Conservation (phyloP, 1,139 yeast genomes). For the Kodamaea sp. region DNA sequence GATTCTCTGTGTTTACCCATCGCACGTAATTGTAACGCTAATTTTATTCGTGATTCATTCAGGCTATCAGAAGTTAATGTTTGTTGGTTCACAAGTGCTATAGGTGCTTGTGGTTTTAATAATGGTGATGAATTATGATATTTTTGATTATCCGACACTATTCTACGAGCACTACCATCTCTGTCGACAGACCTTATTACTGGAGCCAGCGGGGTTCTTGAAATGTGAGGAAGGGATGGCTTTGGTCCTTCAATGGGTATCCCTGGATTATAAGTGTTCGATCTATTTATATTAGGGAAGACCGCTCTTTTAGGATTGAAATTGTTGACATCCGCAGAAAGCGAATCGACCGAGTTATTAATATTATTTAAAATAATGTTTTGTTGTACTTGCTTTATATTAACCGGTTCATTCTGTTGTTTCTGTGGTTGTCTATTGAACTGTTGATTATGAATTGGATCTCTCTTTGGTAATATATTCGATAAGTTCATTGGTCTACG, state of each 20-base stretch:
- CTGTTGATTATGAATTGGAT: background rate
- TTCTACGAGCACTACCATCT: background rate
- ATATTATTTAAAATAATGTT: constrained; percentile 23
- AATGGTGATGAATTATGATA: constrained; percentile 2
- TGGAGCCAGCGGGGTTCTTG: constrained; percentile 18
- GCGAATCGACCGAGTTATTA: constrained; percentile 28
- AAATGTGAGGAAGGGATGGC: constrained; percentile 4
- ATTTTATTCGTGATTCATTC: constrained; percentile 41
- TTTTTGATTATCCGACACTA: background rate
- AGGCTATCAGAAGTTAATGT: constrained; percentile 4
- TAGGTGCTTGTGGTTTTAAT: constrained; percentile 3
- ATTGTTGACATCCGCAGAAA: constrained; percentile 26
- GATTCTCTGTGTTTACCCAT: constrained; percentile 65
- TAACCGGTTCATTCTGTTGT: constrained; percentile 3
- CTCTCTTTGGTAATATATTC: constrained; percentile 7
- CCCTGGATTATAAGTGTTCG: background rate
- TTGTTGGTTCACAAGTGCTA: constrained; percentile 6
- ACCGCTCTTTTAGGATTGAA: background rate
- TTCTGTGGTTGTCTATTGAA: too few relatives aligned
- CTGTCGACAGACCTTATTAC: constrained; percentile 3
- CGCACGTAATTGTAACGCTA: constrained; percentile 54
- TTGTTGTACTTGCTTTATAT: constrained; percentile 24
- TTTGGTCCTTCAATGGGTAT: background rate
- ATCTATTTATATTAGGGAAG: background rate
- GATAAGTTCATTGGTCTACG: constrained; percentile 6